Evolutionary conservation across 805 yeast species (phyloP), one percentile per base, ranked within the genome.

Genomic region (Metschnikowia koreensis): DNA sequence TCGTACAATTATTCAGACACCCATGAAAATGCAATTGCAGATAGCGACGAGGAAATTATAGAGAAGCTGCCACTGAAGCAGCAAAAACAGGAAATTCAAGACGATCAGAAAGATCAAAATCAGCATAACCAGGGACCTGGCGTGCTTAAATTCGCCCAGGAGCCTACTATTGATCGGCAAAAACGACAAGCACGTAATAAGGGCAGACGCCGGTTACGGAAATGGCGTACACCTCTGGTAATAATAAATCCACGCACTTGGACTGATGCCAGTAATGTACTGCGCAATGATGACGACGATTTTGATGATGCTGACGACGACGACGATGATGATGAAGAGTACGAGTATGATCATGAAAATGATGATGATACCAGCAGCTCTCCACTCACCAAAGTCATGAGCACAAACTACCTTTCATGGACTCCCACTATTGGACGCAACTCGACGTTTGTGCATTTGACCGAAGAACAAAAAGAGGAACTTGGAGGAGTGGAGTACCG

Each of bases 401-500:
- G 84, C 31, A 71, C 84, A 0, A 82, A 81, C 52, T 94, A 92
- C 60, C 72, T 93, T 26, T 91, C 97, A 0, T 91, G 96, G 89
- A 80, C 80, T 33, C 97, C 98, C 2, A 88, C 94, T 0, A 80
- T 94, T 36, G 98, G 97, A 10, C 80, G 97, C 67, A 94, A 94
- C 68, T 93, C 98, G 0, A 86, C 92, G 0, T 94, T 94, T 74
- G 87, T 90, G 1, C 87, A 87, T 13, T 68, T 94, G 41, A 82
- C 89, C 2, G 89, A 84, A 37, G 84, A 80, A 26, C 98, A 94
- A 66, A 91, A 89, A 62, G 96, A 88, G 53, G 99, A 94, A 66
- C 71, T 94, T 38, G 99, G 99, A 38, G 99, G 99, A 46, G 97
- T 94, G 13, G 99, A 94, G 64, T 94, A 94, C 66, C 79, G 97